These are phyloP conservation scores for Fusarium lateritium DNA, from an alignment of 2,329 filamentous ascomycete genomes.

Conservation along the genomic window DNA sequence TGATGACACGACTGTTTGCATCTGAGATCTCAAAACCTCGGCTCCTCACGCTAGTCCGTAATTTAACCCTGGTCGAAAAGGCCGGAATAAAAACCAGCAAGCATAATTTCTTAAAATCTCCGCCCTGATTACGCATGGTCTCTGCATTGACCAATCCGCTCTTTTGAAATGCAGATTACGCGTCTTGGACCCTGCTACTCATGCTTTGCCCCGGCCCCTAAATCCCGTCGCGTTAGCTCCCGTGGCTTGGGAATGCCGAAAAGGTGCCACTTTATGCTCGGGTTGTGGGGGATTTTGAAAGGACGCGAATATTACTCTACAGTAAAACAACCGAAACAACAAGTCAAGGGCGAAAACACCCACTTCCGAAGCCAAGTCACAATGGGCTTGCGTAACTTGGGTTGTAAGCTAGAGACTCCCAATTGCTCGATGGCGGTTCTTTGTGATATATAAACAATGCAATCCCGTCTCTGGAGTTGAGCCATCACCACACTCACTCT, in stretches of 20 bases:
- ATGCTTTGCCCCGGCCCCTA: no score
- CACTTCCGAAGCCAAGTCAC: not conserved
- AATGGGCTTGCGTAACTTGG: not conserved
- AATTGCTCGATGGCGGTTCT: not conserved
- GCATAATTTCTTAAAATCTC: no score
- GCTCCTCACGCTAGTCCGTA: no score
- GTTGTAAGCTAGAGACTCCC: not conserved
- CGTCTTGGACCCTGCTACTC: no score
- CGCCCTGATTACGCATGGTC: no score
- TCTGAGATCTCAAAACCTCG: no score
- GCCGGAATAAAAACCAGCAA: no score
- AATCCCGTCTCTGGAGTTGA: not conserved
- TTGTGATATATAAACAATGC: not conserved
- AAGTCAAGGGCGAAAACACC: not conserved
- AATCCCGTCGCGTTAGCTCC: conserved; percentile 1
- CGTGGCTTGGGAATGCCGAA: not conserved
- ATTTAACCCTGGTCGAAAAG: no score
- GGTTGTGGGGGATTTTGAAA: not conserved
- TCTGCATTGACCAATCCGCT: no score
- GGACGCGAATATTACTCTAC: conserved; percentile 1
- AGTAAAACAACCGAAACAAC: not conserved
- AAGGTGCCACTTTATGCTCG: conserved; percentile 1
- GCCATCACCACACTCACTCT: not conserved
- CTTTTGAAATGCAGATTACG: no score
- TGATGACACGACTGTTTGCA: no score